Base-by-base conservation (phyloP, 805 yeast genomes). In the Metschnikowia reukaufii region DNA sequence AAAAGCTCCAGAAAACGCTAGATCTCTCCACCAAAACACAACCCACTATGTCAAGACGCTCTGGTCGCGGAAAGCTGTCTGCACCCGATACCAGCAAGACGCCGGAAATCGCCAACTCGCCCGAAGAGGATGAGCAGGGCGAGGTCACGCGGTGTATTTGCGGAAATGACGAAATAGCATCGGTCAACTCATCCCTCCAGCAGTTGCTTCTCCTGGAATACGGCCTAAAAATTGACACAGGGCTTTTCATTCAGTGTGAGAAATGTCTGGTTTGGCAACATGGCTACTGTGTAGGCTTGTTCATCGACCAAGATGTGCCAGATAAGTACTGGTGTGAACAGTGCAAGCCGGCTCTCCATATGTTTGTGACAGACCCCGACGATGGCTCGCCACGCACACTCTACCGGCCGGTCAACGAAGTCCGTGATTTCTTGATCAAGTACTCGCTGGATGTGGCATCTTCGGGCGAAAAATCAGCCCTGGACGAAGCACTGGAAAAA, bases 191-290 rank as follows among this genome's bases (percentile, higher is more conserved):
- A 9, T 51, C 57, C 13, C 52, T 71, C 25, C 59, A 51, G 30
- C 54, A 54, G 1, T 49, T 70, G 29, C 58, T 72, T 23, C 44
- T 37, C 31, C 55, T 52, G 16, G 74, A 72, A 41, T 72, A 66
- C 52, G 60, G 55, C 39, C 67, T 72, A 45, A 67, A 67, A 44
- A 60, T 66, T 41, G 82, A 78, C 48, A 68, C 74, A 16, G 94
- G 92, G 2, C 73, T 86, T 42, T 86, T 79, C 61, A 86, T 86
- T 55, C 94, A 86, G 60, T 86, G 95, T 74, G 99, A 94, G 60
- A 77, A 78, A 52, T 92, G 99, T 69, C 82, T 88, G 16, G 96
- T 86, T 6, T 92, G 99, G 99, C 99, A 92, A 66, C 99, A 92
- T 64, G 98, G 97, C 1, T 88, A 76, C 67, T 92, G 99, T 72